Evolutionary conservation across 192 early-diverging fungal genomes (phyloP), one percentile per base, ranked within the genome.

Genomic region (Radiomyces spectabilis): DNA sequence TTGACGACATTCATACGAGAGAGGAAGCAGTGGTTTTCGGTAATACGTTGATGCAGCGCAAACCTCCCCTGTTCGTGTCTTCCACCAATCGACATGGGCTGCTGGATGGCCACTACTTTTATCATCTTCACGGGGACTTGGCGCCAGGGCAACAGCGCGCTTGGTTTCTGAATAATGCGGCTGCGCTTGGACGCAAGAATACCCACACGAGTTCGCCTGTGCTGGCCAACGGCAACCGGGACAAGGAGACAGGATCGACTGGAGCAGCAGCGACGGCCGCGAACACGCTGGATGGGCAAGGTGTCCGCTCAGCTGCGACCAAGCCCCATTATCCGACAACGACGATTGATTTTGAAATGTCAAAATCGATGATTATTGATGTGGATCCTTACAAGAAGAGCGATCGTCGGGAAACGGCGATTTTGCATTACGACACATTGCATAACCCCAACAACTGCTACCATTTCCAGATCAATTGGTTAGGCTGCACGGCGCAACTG

Each of bases 381-480:
- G 72, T 95, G 25, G 94, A 97, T 61, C 83, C 81, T n/a, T 76
- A 76, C 47, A 85, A 85, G 37, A 67, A 75, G 47, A 89, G 85
- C 34, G 77, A 85, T 22, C 75, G 93, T 7, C 80, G 78, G 21
- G 93, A 98, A 66, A 80, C 82, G 3, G 95, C 91, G 1, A 62
- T 86, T 39, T 63, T 98, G 39, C 93, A 98, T 55, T 83, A 92
- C 53, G 96, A 98, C 59, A 84, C 89, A 3, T 74, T 88, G 18
- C 87, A 96, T 68, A 95, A 95, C 54, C 78, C 91, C 16, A 77
- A 79, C 47, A 80, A 86, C 43, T 92, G 92, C 63, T 98, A 91
- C 59, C 93, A 97, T 55, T 83, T 97, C 44, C 89, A 93, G 58
- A 59, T 98, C 16, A 85, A 95, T 71, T 98, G 96, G 96, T 69